These are phyloP conservation scores for Spiromastix sp. DNA, from an alignment of 2,329 filamentous ascomycete genomes.

Conservation along the genomic window DNA sequence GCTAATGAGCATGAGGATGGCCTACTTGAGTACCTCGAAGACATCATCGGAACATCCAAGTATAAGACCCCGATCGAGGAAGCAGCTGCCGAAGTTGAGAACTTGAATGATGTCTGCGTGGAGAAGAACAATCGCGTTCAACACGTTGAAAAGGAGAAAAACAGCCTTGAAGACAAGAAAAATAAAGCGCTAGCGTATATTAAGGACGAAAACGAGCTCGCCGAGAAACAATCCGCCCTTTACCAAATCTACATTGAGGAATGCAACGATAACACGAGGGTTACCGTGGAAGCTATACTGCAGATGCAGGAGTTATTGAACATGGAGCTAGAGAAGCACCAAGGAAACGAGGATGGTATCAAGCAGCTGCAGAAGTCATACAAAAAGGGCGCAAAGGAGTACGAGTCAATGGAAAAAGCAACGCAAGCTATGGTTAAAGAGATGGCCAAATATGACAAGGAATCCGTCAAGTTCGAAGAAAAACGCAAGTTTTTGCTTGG, in stretches of 20 bases:
- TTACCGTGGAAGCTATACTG: conserved; percentile 81
- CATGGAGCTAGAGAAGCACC: conserved; percentile 79
- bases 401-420: conserved; percentile 70
- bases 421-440: conserved; percentile 73
- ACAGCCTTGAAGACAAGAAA: conserved; percentile 88
- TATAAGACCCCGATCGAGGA: conserved; percentile 98
- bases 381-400: conserved; percentile 71
- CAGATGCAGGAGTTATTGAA: conserved; percentile 84
- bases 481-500: conserved; percentile 87
- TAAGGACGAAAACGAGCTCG: conserved; percentile 84
- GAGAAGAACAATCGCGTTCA: conserved; percentile 94
- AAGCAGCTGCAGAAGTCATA: conserved; percentile 80
- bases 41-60: conserved; percentile 97
- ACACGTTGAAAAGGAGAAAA: conserved; percentile 96
- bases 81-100: conserved; percentile 78
- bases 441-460: conserved; percentile 87
- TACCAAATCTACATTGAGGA: conserved; percentile 89
- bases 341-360: conserved; percentile 81
- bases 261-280: conserved; percentile 76
- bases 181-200: conserved; percentile 84
- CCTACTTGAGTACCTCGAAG: conserved; percentile 89
- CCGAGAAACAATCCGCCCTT: conserved; percentile 76
- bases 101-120: conserved; percentile 83
- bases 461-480: conserved; percentile 93
- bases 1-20: conserved; percentile 92